phyloP scores from a whole-genome alignment of 352 stramenopile genomes.

The Thalassiosira hispida region DNA sequence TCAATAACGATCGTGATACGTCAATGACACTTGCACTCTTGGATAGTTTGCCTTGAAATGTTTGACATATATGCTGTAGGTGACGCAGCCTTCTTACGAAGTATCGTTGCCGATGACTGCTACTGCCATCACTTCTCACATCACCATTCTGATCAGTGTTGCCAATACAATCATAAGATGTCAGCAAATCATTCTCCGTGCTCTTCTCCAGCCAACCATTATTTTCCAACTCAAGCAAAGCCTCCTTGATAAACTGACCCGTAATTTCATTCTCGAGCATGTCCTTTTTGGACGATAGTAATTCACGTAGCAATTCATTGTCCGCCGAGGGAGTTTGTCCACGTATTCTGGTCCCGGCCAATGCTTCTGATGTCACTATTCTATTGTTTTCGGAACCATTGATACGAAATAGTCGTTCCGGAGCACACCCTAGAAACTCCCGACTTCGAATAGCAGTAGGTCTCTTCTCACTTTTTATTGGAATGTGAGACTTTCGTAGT shows the following conservation, averaged over 20 bases:
- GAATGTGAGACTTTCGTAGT: background rate
- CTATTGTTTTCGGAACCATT: slow-evolving; percentile 35
- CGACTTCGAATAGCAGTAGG: slow-evolving; percentile 25
- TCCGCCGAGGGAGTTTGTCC: slow-evolving; percentile 69
- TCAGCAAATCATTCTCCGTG: slow-evolving; percentile 20
- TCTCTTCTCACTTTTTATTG: slow-evolving; percentile 5
- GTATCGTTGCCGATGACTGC: slow-evolving; percentile 14
- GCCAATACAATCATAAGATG: slow-evolving; percentile 17
- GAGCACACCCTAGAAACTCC: slow-evolving; percentile 82
- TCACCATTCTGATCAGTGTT: slow-evolving; percentile 14
- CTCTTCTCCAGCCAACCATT: slow-evolving; percentile 58
- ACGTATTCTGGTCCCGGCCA: slow-evolving; percentile 79
- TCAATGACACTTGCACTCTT: slow-evolving; percentile 53
- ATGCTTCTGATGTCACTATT: slow-evolving; percentile 67
- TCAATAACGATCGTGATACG: slow-evolving; percentile 63
- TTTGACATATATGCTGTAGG: slow-evolving; percentile 82
- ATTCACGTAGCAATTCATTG: slow-evolving; percentile 64
- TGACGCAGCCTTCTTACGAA: slow-evolving; percentile 75
- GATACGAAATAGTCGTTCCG: slow-evolving; percentile 79
- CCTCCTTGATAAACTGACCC: slow-evolving; percentile 68
- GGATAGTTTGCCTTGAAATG: slow-evolving; percentile 58
- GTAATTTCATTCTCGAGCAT: slow-evolving; percentile 81
- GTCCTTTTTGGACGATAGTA: slow-evolving; percentile 80
- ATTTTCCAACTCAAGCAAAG: slow-evolving; percentile 59
- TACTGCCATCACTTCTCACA: too few species aligned